Evolutionary conservation across 345 rosid species (phyloP).

Genomic region (Hibiscus tridactylites): DNA sequence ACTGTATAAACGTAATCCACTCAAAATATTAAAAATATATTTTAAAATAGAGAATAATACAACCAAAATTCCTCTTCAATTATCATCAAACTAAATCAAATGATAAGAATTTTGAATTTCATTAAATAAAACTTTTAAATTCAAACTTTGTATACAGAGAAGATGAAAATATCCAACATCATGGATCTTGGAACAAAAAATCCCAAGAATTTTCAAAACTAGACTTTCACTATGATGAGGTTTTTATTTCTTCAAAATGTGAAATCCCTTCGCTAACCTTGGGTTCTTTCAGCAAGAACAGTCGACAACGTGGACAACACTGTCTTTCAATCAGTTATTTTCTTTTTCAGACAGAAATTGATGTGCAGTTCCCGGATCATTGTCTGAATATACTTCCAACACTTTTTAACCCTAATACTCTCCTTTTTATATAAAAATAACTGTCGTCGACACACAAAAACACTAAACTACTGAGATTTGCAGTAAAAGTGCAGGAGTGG

Average conservation of each 20-base stretch:
- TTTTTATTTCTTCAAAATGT: no score
- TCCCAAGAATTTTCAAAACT: not conserved
- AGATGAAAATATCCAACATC: no score
- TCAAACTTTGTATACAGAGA: no score
- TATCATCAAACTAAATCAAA: no score
- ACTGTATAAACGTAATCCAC: no score
- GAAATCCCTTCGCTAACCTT: not conserved
- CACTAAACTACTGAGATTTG: not conserved
- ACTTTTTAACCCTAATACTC: not conserved
- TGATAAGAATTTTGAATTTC: no score
- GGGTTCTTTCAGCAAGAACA: not conserved
- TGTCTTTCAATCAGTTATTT: not conserved
- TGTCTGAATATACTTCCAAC: conserved; percentile 8
- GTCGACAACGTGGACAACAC: not conserved
- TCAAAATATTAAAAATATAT: no score
- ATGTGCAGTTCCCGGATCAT: not conserved
- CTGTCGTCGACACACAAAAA: not conserved
- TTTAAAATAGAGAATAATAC: no score
- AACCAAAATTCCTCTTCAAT: no score
- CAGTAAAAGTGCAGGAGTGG: not conserved
- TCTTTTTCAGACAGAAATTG: not conserved
- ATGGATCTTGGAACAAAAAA: no score
- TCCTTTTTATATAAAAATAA: not conserved
- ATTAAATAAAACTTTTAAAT: no score
- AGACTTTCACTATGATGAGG: not conserved